Evolutionary conservation across 2,329 filamentous ascomycete species (phyloP).

Genomic region (Colletotrichum sp.): DNA sequence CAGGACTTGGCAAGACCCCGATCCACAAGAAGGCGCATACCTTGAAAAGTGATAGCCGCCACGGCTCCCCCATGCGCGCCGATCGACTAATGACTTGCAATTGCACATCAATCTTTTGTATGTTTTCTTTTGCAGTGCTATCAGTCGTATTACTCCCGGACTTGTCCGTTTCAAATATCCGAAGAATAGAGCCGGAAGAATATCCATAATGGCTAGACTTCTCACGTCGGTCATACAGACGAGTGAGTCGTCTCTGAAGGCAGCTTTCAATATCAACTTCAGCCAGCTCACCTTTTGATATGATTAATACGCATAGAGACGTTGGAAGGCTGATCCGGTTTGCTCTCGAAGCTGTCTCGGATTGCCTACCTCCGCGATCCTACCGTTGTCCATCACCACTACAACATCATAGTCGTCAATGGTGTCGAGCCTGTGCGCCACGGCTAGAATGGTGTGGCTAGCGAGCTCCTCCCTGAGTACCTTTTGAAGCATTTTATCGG

Average conservation of each 20-base stretch:
- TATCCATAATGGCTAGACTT: no score
- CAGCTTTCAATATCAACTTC: no score
- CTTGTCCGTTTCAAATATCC: no score
- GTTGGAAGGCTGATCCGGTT: neutral
- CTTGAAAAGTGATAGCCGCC: no score
- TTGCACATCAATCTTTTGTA: no score
- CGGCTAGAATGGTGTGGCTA: slow-evolving; percentile 25
- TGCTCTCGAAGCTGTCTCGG: neutral
- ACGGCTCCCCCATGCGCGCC: no score
- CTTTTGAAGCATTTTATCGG: slow-evolving; percentile 28
- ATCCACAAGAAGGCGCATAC: neutral
- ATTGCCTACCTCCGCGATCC: neutral
- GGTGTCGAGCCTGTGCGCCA: slow-evolving; percentile 29
- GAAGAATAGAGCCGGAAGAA: no score
- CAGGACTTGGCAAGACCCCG: neutral
- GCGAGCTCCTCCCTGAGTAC: slow-evolving; percentile 15
- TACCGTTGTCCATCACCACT: neutral
- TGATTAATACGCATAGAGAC: neutral
- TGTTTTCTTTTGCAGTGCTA: no score
- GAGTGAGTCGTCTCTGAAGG: neutral
- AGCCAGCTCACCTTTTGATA: no score
- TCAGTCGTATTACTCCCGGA: no score
- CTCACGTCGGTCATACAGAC: no score
- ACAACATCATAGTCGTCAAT: slow-evolving; percentile 5
- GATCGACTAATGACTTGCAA: no score